These are phyloP conservation scores for Wickerhamomyces sp. DNA, from an alignment of 1,139 yeast species.

Conservation along the genomic window DNA sequence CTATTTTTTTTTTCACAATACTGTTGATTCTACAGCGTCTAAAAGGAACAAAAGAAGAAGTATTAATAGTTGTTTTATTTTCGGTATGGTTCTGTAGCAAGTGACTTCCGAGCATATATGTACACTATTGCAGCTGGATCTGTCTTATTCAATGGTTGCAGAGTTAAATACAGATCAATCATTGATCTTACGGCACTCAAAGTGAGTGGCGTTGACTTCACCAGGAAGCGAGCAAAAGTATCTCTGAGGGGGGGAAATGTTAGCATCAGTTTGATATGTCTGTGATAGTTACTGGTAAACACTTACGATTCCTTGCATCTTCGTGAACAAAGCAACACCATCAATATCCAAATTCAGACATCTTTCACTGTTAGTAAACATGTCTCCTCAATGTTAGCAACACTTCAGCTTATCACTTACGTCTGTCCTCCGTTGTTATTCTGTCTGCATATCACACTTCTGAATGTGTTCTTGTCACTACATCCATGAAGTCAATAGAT, in stretches of 20 bases:
- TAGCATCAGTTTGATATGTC: constrained; percentile 1
- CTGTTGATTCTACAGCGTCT: neutral
- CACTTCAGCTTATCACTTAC: constrained; percentile 15
- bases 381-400: too few relatives aligned
- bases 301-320: constrained; percentile 23
- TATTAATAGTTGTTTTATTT: neutral
- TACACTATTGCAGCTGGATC: too few relatives aligned
- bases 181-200: constrained; percentile 22
- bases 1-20: neutral
- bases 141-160: too few relatives aligned
- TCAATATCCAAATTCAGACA: constrained; percentile 20
- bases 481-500: neutral
- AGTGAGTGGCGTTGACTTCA: constrained; percentile 19
- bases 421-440: constrained; percentile 22
- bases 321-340: constrained; percentile 19
- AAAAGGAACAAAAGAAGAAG: neutral
- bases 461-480: constrained; percentile 9
- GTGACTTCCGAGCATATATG: too few relatives aligned
- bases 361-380: too few relatives aligned
- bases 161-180: neutral
- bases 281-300: neutral
- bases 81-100: too few relatives aligned
- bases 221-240: constrained; percentile 23
- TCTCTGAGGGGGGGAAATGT: constrained; percentile 9
- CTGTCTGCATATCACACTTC: constrained; percentile 22